phyloP scores from a whole-genome alignment of 257 asterid genomes.

The Cynanchum wilfordii region DNA sequence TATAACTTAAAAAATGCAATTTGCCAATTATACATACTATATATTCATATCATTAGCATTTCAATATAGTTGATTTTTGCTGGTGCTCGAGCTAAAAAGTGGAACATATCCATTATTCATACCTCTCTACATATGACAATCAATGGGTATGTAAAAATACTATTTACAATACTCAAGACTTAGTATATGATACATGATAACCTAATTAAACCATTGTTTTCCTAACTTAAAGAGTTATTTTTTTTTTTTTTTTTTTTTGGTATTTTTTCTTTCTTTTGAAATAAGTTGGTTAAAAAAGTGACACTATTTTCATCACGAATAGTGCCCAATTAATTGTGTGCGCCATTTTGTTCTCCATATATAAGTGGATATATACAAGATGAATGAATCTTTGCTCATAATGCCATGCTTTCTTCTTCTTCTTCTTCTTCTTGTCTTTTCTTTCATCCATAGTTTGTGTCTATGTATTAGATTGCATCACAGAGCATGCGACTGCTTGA shows the following conservation, averaged over 20 bases:
- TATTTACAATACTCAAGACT: background rate
- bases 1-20: no score
- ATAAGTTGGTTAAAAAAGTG: no score
- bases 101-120: background rate
- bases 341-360: background rate
- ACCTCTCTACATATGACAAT: background rate
- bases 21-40: no score
- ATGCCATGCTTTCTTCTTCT: background rate
- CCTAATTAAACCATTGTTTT: no score
- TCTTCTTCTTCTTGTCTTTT: no score
- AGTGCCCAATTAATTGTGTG: background rate
- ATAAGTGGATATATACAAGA: background rate
- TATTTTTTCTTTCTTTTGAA: no score
- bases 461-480: constrained; percentile 44
- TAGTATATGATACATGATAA: background rate
- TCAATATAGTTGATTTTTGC: no score
- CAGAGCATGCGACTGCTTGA: constrained; percentile 62
- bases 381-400: background rate
- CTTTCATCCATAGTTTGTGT: no score
- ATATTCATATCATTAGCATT: no score
- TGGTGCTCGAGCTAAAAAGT: background rate
- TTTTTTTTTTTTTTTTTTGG: no score
- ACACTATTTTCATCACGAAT: background rate
- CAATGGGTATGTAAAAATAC: background rate
- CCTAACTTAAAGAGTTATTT: no score